Evolutionary conservation across 352 stramenopile genomes (phyloP), one percentile per base, ranked within the genome.

Genomic region (Pythium rhizo-oryzae): DNA sequence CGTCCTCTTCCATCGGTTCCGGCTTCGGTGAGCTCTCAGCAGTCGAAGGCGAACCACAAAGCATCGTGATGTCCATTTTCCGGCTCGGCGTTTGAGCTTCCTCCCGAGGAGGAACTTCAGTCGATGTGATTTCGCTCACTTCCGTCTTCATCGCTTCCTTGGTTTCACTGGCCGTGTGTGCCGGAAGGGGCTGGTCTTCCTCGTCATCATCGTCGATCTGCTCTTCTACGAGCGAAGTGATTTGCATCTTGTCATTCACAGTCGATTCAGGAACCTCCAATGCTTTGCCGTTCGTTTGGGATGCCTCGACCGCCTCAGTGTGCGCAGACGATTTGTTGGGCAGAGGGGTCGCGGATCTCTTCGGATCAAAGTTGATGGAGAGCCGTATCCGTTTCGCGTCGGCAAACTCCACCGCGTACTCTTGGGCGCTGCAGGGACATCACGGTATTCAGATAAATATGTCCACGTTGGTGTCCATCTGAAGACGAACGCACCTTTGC

Each of bases 361-460:
- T 76, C 15, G 58, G 59, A 46, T 76, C 61, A 62, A 94, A 94
- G 66, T 94, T 90, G 53, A 94, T 80, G 16, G 87, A 94, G 21
- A 94, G 71, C 1, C 85, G 83, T 69, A 94, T 91, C 68, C 78
- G 67, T 74, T 93, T 92, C 4, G 79, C 79, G 8, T 81, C 89
- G 21, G 87, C 83, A 69, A 91, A 94, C 62, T 94, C 87, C 18
- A 90, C 79, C 0, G 77, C 19, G 59, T 93, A 94, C 55, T 73
- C 46, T 52, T 69, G 53, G 0, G 28, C 5, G 5, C 56, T 65
- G 19, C 41, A n/a, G 15, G 2, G 15, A 47, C 1, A n/a, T 43
- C 41, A n/a, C 7, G 41, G 41, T 16, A 47, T 21, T 47, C 13
- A 16, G 41, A 21, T 8, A n/a, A 12, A 47, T 8, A 16, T n/a